phyloP scores from a whole-genome alignment of 2,329 filamentous ascomycete species.

The Paraphaeosphaeria sporulosa region DNA sequence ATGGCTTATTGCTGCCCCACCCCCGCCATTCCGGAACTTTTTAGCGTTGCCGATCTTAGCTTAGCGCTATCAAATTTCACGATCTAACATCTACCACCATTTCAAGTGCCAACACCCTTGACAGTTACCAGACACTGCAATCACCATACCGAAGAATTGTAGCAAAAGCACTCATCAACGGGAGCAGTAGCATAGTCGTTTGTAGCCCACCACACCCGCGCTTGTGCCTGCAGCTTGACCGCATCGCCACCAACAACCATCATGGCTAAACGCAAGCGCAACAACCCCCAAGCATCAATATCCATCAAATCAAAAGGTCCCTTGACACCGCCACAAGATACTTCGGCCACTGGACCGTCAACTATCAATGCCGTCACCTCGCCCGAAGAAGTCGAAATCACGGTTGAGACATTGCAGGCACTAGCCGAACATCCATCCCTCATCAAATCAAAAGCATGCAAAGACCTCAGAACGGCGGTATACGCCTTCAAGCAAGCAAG shows the following conservation, averaged over 20 bases:
- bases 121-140: not conserved
- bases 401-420: slow-evolving; percentile 68
- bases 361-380: slow-evolving; percentile 64
- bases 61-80: slow-evolving; percentile 4
- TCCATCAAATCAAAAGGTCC: slow-evolving; percentile 33
- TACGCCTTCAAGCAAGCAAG: slow-evolving; percentile 75
- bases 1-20: not conserved
- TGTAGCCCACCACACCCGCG: not conserved
- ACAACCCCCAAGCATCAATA: slow-evolving; percentile 26
- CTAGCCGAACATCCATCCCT: slow-evolving; percentile 66
- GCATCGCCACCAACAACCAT: not conserved
- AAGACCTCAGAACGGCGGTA: slow-evolving; percentile 70
- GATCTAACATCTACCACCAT: not conserved
- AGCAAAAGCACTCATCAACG: not conserved
- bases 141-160: not conserved
- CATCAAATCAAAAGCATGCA: slow-evolving; percentile 74
- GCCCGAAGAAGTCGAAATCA: slow-evolving; percentile 71
- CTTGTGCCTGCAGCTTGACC: not conserved
- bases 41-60: slow-evolving; percentile 4
- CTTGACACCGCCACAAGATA: slow-evolving; percentile 39
- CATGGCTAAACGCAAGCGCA: slow-evolving; percentile 43
- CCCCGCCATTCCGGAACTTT: not conserved
- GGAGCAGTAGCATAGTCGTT: not conserved
- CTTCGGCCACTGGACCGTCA: slow-evolving; percentile 51
- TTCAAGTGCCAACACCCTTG: not conserved